A percentile compares a stretch with the other conserved stretches of the same genome.
These are phyloP conservation scores for Citrullus mucosospermus DNA, from an alignment of 306 rosid genomes.

Conservation along the genomic window DNA sequence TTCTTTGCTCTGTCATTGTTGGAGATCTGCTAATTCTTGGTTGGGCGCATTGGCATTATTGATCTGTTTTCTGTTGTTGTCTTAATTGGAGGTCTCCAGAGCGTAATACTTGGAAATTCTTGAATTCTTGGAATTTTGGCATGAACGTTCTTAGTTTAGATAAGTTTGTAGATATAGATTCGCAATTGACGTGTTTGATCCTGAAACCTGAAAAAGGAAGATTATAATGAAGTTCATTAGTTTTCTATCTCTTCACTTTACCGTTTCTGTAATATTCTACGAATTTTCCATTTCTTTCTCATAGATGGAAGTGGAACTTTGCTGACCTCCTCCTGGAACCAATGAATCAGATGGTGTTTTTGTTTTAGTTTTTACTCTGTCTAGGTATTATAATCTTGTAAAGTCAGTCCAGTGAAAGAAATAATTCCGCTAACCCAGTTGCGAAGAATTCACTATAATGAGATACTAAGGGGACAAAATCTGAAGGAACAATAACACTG, in stretches of 20 bases:
- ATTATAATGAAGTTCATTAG: neutral
- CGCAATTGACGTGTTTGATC: neutral
- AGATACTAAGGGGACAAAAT: neutral
- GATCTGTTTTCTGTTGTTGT: neutral
- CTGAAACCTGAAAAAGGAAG: neutral
- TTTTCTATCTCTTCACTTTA: neutral
- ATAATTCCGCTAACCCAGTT: neutral
- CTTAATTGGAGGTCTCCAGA: neutral
- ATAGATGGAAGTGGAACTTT: neutral
- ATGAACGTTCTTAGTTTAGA: neutral
- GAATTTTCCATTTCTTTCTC: neutral
- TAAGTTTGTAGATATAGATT: neutral
- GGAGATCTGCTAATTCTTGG: neutral
- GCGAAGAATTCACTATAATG: neutral
- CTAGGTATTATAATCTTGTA: neutral
- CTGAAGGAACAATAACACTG: neutral
- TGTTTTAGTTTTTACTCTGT: neutral
- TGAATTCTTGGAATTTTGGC: neutral
- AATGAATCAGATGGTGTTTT: neutral
- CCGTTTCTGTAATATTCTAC: neutral
- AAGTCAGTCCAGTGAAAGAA: neutral
- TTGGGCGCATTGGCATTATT: neutral
- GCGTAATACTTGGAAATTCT: neutral
- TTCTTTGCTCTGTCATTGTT: neutral
- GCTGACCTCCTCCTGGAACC: neutral